Base-by-base conservation (phyloP, 805 yeast genomes). In the Candida xyloterini region DNA sequence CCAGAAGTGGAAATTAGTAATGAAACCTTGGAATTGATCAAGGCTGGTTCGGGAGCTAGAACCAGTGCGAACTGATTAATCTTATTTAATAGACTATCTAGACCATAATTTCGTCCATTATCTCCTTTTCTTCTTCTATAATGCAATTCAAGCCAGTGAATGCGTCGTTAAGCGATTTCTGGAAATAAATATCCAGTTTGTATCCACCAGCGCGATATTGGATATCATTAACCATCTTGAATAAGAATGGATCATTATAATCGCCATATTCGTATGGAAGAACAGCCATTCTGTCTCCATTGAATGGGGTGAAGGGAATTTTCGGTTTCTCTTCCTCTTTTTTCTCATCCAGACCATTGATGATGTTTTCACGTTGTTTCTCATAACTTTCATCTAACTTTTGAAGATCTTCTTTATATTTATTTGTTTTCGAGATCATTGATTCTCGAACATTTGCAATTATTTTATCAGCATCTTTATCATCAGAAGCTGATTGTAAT, bases 221-320 rank as follows among this genome's bases (percentile, higher is more conserved):
- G 27, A 76, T 74, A 58, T 80, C 81, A 5, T 64, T 67, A 1
- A 57, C 56, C 43, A 62, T 24, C 20, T 59, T 60, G 22, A 42
- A 25, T 33, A 76, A 67, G 40, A 76, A 73, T 15, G 91, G 87
- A 57, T 85, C 93, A 42, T 69, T 71, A 57, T 83, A 84, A 13
- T 51, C 55, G 5, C 63, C 57, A 24, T 61, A 65, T 11, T 46
- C 46, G 62, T 78, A 89, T 21, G 74, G 69, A 38, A 70, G 69
- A 16, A 68, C 62, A 7, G 66, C 45, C 43, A 83, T 81, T 45
- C 93, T 71, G 63, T 91, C 98, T 31, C 97, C 97, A 56, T 82
- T 80, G 65, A 91, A 91, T 7, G 98, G 98, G 9, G 98, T 89
- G 60, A 90, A 91, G 13, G 98, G 98, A 5, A 55, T 35, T 15